phyloP scores from a whole-genome alignment of 148 eudicot species.

The Nepenthes gracilis region DNA sequence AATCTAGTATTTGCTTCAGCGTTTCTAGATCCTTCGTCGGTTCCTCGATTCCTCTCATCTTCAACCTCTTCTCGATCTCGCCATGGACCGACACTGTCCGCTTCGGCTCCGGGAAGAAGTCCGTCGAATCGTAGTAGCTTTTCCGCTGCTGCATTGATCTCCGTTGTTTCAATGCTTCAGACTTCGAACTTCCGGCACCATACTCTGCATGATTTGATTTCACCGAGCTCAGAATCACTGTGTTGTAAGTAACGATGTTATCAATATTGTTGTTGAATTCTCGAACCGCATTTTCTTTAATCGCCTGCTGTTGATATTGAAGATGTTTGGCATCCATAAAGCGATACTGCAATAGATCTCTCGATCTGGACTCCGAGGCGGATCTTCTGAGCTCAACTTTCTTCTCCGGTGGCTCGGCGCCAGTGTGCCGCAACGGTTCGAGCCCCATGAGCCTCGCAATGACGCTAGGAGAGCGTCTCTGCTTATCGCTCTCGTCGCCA shows the following conservation, averaged over 20 bases:
- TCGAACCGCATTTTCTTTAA: too few species aligned
- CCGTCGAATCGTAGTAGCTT: constrained; percentile 55
- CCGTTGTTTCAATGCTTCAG: neutral
- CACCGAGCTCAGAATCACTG: neutral
- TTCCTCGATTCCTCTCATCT: constrained; percentile 73
- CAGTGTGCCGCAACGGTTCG: constrained; percentile 26
- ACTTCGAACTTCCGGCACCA: constrained; percentile 1
- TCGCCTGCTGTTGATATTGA: constrained; percentile 1
- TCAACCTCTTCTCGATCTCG: constrained; percentile 61
- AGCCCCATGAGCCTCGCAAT: constrained; percentile 94
- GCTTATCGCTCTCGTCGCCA: constrained; percentile 23
- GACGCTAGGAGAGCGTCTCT: constrained; percentile 69
- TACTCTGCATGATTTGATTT: neutral
- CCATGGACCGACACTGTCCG: constrained; percentile 38
- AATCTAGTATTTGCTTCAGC: constrained; percentile 77
- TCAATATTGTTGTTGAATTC: too few species aligned
- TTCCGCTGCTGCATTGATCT: constrained; percentile 32
- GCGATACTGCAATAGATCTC: constrained; percentile 37
- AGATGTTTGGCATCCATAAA: constrained; percentile 6
- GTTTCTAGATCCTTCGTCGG: constrained; percentile 70
- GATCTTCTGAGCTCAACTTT: constrained; percentile 66
- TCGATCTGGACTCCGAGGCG: constrained; percentile 80
- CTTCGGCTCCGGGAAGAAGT: constrained; percentile 59
- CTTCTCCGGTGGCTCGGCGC: constrained; percentile 12
- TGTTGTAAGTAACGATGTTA: neutral